Conservation (phyloP, 768 basidiomycete species). For the Macrolepiota fuliginosa region DNA sequence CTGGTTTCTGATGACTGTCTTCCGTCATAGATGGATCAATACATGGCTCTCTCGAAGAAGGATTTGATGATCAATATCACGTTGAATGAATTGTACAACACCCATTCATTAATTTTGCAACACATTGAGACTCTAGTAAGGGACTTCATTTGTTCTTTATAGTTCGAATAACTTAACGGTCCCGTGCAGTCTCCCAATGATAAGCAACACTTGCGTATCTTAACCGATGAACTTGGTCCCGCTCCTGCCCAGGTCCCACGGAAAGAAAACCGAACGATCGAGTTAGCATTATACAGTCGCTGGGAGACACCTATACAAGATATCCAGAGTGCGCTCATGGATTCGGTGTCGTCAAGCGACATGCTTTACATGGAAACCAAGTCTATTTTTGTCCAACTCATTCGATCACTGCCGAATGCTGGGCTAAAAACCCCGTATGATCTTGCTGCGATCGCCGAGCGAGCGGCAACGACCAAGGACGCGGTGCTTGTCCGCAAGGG, state of each 20-base stretch:
- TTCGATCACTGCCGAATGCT: constrained; percentile 88
- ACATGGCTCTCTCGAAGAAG: constrained; percentile 99
- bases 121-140: constrained; percentile 93
- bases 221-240: constrained; percentile 93
- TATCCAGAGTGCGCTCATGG: constrained; percentile 94
- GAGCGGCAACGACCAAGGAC: constrained; percentile 97
- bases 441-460: constrained; percentile 84
- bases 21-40: constrained; percentile 88
- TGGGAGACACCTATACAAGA: constrained; percentile 99
- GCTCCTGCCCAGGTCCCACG: constrained; percentile 95
- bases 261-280: constrained; percentile 95
- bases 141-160: constrained; percentile 6
- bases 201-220: constrained; percentile 94
- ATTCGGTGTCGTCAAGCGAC: constrained; percentile 94
- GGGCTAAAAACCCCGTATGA: constrained; percentile 88
- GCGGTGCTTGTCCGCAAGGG: constrained; percentile 93
- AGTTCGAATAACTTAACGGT: neutral
- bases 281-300: constrained; percentile 89
- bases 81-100: constrained; percentile 98
- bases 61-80: constrained; percentile 98
- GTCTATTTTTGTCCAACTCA: constrained; percentile 96
- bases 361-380: constrained; percentile 99
- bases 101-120: constrained; percentile 91
- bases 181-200: constrained; percentile 85
- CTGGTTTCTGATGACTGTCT: neutral